Evolutionary conservation across 257 asterid species (phyloP), one percentile per base, ranked within the genome.

Genomic region (Petrea volubilis): DNA sequence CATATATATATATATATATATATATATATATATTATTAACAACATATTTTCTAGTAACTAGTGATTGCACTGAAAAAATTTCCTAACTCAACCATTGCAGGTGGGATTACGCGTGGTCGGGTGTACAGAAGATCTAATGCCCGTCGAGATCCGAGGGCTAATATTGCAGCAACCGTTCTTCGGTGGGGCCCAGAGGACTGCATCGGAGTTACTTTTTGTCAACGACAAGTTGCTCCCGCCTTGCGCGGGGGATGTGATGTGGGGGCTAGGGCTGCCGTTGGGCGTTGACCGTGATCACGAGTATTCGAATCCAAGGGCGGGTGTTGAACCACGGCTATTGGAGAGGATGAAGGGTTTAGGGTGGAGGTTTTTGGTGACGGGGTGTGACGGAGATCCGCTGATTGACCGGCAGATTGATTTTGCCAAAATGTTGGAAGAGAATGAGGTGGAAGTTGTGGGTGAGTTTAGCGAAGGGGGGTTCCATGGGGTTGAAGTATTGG

Each of bases 71-170:
- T 33, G 38, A 33, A 33, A 33, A 33, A 7, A 3, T 7, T 3
- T 3, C 38, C 38, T 7, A 33, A 33, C 7, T 33, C 38, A 33
- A 33, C 38, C 38, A 33, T 33, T 3, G 67, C 79, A 83, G 7
- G 70, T 68, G 1, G 87, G 78, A 0, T 12, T 79, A 15, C 74
- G 67, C 3, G 81, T 57, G 0, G 67, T 80, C 18, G n/a, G 27
- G 27, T 7, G n/a, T 0, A 50, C n/a, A 13, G 81, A 50, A 0
- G 65, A 60, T 20, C 65, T 75, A n/a, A 17, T 23, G 57, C 88
- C 85, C 14, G 11, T 83, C 28, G 62, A 59, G 60, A 81, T 86
- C 50, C 72, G 38, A 73, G 91, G 91, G 60, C 13, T 86, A 70
- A 68, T 85, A n/a, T 13, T 86, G 43, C 83, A 79, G 15, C 79